Evolutionary conservation across 2,329 filamentous ascomycete species (phyloP).

Genomic region (Fusarium aywerte): DNA sequence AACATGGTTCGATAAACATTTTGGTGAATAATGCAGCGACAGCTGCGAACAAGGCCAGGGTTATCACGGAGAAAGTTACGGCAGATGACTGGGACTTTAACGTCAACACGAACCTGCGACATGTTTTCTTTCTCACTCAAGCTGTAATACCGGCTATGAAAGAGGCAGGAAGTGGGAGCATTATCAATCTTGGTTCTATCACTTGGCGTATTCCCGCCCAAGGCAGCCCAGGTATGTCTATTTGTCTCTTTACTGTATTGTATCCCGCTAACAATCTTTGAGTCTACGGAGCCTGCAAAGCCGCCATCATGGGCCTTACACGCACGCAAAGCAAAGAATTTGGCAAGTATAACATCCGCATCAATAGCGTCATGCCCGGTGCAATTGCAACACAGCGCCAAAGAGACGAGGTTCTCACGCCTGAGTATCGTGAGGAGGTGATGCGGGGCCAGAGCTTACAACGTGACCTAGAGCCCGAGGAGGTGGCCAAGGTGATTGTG

Average conservation of each 20-base stretch:
- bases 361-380: conserved; percentile 63
- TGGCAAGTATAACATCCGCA: conserved; percentile 57
- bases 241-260: accelerated
- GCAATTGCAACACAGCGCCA: conserved; percentile 59
- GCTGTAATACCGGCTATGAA: conserved; percentile 72
- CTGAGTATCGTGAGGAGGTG: conserved; percentile 54
- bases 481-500: conserved; percentile 59
- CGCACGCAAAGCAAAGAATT: conserved; percentile 66
- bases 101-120: conserved; percentile 58
- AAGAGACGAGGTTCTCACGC: conserved; percentile 56
- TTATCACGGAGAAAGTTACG: conserved; percentile 52
- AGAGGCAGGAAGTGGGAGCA: conserved; percentile 55
- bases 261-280: not conserved
- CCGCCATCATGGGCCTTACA: conserved; percentile 65
- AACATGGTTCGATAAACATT: conserved; percentile 69
- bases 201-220: conserved; percentile 58
- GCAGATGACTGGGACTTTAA: conserved; percentile 56
- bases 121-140: conserved; percentile 74
- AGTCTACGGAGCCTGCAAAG: conserved; percentile 64
- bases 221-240: conserved; percentile 49
- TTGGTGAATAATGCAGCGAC: conserved; percentile 84
- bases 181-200: conserved; percentile 66
- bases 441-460: conserved; percentile 56
- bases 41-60: conserved; percentile 38
- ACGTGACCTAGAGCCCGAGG: conserved; percentile 54